These are phyloP conservation scores for Coemansia sp. DNA, from an alignment of 192 early-diverging fungal species.

Conservation along the genomic window DNA sequence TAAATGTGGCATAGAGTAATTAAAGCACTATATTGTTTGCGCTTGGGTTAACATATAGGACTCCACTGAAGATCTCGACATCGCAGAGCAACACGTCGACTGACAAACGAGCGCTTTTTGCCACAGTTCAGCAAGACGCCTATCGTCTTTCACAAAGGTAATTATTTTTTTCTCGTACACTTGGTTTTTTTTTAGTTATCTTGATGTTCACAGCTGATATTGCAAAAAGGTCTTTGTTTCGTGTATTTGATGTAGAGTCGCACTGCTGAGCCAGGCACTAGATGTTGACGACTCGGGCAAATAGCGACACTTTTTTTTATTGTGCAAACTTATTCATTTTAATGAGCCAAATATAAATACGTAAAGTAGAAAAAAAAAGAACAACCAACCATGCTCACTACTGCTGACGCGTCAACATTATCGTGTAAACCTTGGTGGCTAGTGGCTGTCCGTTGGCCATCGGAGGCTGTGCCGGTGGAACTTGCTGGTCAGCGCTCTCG, in stretches of 20 bases:
- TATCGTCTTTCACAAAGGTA: conserved; percentile 37
- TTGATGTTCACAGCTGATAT: background rate
- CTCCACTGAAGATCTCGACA: background rate
- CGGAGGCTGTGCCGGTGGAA: conserved; percentile 30
- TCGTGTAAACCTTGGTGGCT: background rate
- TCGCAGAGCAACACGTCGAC: background rate
- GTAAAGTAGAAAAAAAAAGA: background rate
- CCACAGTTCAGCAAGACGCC: conserved; percentile 39
- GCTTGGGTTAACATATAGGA: background rate
- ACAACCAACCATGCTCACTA: background rate
- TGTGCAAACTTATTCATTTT: background rate
- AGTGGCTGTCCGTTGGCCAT: conserved; percentile 3
- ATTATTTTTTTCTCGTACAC: background rate
- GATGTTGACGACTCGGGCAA: background rate
- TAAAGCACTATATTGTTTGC: too few relatives aligned
- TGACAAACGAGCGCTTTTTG: conserved; percentile 9
- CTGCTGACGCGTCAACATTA: conserved; percentile 9
- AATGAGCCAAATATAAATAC: background rate
- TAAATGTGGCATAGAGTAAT: background rate
- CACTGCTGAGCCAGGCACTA: conserved; percentile 18
- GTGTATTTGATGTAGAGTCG: conserved; percentile 11
- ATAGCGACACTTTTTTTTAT: background rate
- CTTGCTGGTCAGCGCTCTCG: conserved; percentile 47
- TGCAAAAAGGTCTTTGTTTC: background rate
- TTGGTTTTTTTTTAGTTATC: background rate